These are phyloP conservation scores for Russula virescens DNA, from an alignment of 768 basidiomycete genomes.

Conservation along the genomic window DNA sequence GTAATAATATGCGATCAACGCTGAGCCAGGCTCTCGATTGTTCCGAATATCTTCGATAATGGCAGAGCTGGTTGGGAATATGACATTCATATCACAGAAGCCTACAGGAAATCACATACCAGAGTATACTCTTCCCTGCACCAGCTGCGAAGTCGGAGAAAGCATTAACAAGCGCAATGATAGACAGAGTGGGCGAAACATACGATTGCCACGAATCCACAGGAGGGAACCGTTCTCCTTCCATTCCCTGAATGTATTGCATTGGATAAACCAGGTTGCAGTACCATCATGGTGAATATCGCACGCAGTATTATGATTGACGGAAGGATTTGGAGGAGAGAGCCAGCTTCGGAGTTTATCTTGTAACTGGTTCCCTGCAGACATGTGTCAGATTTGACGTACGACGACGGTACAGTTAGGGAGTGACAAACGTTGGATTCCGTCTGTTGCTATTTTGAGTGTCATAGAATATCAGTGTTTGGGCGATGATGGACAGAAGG, in stretches of 20 bases:
- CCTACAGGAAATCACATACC: no score
- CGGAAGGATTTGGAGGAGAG: neutral
- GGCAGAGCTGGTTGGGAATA: neutral
- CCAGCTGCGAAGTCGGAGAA: neutral
- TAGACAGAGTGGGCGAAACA: neutral
- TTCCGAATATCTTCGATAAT: no score
- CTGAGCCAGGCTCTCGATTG: no score
- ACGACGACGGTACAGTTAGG: neutral
- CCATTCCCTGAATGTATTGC: neutral
- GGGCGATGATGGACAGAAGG: neutral
- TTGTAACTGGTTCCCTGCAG: neutral
- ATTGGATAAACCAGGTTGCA: neutral
- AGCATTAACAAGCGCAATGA: neutral
- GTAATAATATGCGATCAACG: no score
- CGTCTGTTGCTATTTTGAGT: neutral
- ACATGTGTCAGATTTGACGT: neutral
- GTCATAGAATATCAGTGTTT: neutral
- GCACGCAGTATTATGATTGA: neutral
- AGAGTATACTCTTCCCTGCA: no score
- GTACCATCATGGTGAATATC: neutral
- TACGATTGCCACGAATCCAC: slow-evolving; percentile 8
- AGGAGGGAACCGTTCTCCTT: neutral
- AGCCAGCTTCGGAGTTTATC: neutral
- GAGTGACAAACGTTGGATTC: neutral
- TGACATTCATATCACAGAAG: neutral